Conservation (phyloP, 2,329 filamentous ascomycete species). For the Exophiala sp. region DNA sequence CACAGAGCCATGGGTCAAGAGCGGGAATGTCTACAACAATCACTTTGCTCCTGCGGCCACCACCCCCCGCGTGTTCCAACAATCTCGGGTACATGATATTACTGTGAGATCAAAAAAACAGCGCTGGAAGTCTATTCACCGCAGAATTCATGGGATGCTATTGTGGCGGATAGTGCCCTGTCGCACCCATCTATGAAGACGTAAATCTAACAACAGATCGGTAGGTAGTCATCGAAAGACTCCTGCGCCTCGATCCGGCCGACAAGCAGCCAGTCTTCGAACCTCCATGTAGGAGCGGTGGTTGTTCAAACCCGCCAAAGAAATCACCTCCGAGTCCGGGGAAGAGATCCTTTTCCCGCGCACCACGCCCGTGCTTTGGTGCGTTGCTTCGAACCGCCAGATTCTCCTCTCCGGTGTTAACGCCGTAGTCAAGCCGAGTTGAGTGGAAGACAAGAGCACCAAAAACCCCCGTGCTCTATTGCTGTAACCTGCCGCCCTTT, state of each 20-base stretch:
- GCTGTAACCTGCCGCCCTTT: neutral
- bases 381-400: neutral
- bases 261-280: neutral
- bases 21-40: too few species aligned
- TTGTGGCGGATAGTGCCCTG: too few species aligned
- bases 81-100: too few species aligned
- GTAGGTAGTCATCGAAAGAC: neutral
- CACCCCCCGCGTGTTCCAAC: too few species aligned
- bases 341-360: neutral
- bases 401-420: neutral
- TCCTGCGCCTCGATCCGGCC: neutral
- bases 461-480: constrained; percentile 1
- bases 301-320: neutral
- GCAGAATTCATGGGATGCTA: too few species aligned
- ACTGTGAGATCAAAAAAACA: too few species aligned
- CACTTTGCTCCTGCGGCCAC: too few species aligned
- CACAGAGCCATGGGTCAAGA: too few species aligned
- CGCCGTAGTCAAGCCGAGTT: neutral
- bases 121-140: too few species aligned
- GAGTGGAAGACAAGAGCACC: neutral
- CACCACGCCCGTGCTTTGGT: too few species aligned
- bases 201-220: too few species aligned
- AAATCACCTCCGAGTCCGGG: neutral
- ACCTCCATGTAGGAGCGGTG: neutral
- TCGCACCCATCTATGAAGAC: too few species aligned